These are phyloP conservation scores for Williopsis jadinii DNA, from an alignment of 1,139 yeast genomes.

Conservation along the genomic window DNA sequence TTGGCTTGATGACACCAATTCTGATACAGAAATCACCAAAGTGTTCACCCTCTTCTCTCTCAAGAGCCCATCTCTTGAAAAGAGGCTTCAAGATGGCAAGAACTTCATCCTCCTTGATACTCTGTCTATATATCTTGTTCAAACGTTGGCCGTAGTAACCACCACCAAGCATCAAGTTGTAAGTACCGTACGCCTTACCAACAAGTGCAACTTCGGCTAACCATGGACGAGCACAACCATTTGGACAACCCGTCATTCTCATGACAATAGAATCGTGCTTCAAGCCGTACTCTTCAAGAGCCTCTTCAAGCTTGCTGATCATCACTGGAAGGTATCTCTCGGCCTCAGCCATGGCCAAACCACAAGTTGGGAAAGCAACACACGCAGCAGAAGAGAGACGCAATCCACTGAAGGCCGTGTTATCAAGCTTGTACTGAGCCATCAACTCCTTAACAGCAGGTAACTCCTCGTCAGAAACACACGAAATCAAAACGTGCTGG, in stretches of 20 bases:
- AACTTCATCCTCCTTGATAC: conserved; percentile 87
- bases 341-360: conserved; percentile 97
- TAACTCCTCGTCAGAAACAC: conserved; percentile 63
- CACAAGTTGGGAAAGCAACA: conserved; percentile 99
- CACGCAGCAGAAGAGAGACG: conserved; percentile 93
- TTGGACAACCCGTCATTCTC: conserved; percentile 99
- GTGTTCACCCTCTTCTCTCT: conserved; percentile 85
- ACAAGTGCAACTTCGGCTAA: conserved; percentile 92
- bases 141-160: conserved; percentile 92
- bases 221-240: conserved; percentile 99
- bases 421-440: conserved; percentile 74
- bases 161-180: conserved; percentile 93
- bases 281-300: conserved; percentile 85
- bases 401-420: conserved; percentile 75
- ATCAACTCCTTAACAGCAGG: conserved; percentile 55
- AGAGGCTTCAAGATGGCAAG: conserved; percentile 70
- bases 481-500: conserved; percentile 80
- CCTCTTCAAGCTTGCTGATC: conserved; percentile 71
- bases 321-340: conserved; percentile 89
- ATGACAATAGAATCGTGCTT: conserved; percentile 92
- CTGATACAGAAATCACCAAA: conserved; percentile 93
- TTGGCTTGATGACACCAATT: conserved; percentile 78
- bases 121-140: conserved; percentile 83
- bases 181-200: conserved; percentile 92
- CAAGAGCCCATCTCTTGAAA: conserved; percentile 91